These are phyloP conservation scores for Willaertia magna DNA, from an alignment of 208 protist genomes.

Conservation along the genomic window DNA sequence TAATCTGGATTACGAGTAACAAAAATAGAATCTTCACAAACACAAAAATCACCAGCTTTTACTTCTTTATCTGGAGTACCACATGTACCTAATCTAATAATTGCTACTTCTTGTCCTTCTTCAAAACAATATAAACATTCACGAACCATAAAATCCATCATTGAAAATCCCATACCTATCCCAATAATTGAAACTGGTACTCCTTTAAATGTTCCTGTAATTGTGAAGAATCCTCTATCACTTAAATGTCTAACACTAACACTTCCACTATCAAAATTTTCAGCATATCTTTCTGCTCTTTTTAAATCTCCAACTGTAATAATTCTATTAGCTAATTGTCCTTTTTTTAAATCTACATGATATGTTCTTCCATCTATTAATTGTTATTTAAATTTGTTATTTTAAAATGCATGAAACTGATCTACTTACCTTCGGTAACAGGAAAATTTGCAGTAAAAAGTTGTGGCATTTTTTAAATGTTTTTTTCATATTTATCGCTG, in stretches of 20 bases:
- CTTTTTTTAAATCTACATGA: slow-evolving; percentile 9
- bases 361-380: slow-evolving; percentile 22
- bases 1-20: neutral
- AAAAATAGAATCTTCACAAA: neutral
- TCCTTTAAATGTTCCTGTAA: slow-evolving; percentile 6
- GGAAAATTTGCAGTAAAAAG: neutral
- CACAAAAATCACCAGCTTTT: neutral
- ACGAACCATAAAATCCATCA: slow-evolving; percentile 9
- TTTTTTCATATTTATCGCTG: too few species aligned
- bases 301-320: slow-evolving; percentile 14
- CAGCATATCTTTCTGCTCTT: slow-evolving; percentile 11
- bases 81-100: slow-evolving; percentile 17
- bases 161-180: slow-evolving; percentile 7
- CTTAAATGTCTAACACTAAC: neutral
- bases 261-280: slow-evolving; percentile 2
- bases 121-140: neutral
- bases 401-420: too few species aligned
- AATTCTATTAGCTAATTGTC: slow-evolving; percentile 13
- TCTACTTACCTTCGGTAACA: neutral
- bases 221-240: slow-evolving; percentile 9
- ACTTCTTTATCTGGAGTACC: neutral
- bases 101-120: neutral
- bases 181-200: neutral
- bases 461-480: neutral
- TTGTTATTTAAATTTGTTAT: too few species aligned